Conservation (phyloP, 306 rosid species). For the Medicago truncatula region MtrunA17r5.0-ANR NC_053042.1:4756001-4756500, state of each 20-base stretch:
- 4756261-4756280: neutral
- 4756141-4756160: conserved; percentile 70
- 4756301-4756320: neutral
- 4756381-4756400: too few relatives aligned
- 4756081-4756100: conserved; percentile 47
- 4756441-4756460: too few relatives aligned
- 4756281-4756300: neutral
- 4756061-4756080: conserved; percentile 58
- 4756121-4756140: conserved; percentile 57
- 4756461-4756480: too few relatives aligned
- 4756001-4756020: conserved; percentile 17
- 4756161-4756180: conserved; percentile 50
- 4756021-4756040: conserved; percentile 18
- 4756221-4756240: neutral
- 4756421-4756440: too few relatives aligned
- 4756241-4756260: neutral
- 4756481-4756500: too few relatives aligned
- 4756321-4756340: neutral
- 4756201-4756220: neutral
- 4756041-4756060: conserved; percentile 1
- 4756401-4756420: too few relatives aligned
- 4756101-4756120: conserved; percentile 55
- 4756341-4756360: neutral
- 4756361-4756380: too few relatives aligned
- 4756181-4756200: conserved; percentile 10